Evolutionary conservation across 257 asterid species (phyloP).

Genomic region (Leptodermis oblonga): DNA sequence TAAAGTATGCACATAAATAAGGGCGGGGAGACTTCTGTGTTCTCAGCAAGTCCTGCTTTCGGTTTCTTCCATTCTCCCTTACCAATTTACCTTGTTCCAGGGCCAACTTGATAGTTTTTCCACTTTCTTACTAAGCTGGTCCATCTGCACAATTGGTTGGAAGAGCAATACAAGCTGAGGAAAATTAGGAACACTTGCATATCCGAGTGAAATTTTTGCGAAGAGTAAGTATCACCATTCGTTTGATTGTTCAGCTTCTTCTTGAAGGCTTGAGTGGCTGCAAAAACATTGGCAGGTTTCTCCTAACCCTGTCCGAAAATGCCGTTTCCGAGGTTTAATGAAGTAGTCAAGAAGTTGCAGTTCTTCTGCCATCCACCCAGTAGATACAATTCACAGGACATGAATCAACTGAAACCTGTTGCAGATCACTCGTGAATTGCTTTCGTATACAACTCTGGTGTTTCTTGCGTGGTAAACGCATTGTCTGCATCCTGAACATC

Average conservation of each 20-base stretch:
- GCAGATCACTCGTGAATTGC: neutral
- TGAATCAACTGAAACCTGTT: constrained; percentile 49
- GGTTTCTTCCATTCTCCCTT: constrained; percentile 33
- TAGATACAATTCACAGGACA: constrained; percentile 68
- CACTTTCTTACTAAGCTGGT: constrained; percentile 10
- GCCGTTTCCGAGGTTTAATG: constrained; percentile 57
- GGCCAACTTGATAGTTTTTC: constrained; percentile 27
- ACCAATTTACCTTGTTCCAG: too few species aligned
- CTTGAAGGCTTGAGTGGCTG: constrained; percentile 54
- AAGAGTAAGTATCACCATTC: constrained; percentile 21
- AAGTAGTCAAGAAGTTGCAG: constrained; percentile 42
- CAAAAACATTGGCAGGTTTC: constrained; percentile 50
- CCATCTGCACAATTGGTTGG: constrained; percentile 34
- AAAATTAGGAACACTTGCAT: neutral
- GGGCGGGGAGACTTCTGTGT: neutral
- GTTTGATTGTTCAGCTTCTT: constrained; percentile 26
- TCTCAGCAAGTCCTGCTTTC: neutral
- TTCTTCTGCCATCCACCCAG: constrained; percentile 54
- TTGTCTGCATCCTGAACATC: constrained; percentile 58
- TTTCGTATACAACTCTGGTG: constrained; percentile 25
- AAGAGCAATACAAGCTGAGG: constrained; percentile 10
- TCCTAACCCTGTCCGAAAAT: constrained; percentile 71
- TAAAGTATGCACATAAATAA: neutral
- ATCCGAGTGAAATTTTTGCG: neutral
- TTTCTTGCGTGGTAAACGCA: constrained; percentile 51